These are phyloP conservation scores for Jaapia argillacea DNA, from an alignment of 768 basidiomycete genomes.

Conservation along the genomic window DNA sequence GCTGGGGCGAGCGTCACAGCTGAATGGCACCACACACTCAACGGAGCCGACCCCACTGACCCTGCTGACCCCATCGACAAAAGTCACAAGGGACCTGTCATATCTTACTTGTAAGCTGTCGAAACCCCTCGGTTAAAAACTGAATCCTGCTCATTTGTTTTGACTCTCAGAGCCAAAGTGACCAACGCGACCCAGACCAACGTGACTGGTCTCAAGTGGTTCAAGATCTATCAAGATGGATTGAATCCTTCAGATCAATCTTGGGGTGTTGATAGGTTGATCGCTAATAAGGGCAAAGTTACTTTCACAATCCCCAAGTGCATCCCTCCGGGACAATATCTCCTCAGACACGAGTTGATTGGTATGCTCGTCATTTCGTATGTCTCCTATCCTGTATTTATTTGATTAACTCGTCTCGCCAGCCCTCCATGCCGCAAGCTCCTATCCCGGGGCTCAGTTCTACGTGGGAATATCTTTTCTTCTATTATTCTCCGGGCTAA, in stretches of 20 bases:
- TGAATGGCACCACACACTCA: constrained; percentile 41
- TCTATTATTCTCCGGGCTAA: too few species aligned
- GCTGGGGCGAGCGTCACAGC: constrained; percentile 44
- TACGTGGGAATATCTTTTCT: too few species aligned
- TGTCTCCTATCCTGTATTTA: too few species aligned
- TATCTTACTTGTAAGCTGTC: constrained; percentile 35
- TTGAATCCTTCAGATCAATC: constrained; percentile 17
- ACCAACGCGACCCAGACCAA: constrained; percentile 31
- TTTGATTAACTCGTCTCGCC: too few species aligned
- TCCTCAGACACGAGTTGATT: constrained; percentile 41
- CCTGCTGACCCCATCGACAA: constrained; percentile 38
- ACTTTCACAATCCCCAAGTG: constrained; percentile 37
- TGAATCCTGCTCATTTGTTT: background rate
- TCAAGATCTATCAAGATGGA: constrained; percentile 43
- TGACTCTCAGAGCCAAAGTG: constrained; percentile 29
- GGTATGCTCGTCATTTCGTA: too few species aligned
- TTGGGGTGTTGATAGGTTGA: constrained; percentile 39
- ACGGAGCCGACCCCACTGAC: constrained; percentile 34
- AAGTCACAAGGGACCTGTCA: constrained; percentile 41
- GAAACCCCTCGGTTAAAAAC: too few species aligned
- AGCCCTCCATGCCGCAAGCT: constrained; percentile 34
- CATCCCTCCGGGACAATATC: constrained; percentile 35
- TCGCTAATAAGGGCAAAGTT: constrained; percentile 39
- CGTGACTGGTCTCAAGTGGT: constrained; percentile 42
- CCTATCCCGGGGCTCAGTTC: constrained; percentile 50